Base-by-base conservation (phyloP, 139 green algal species). In the Micractinium sp. region DNA sequence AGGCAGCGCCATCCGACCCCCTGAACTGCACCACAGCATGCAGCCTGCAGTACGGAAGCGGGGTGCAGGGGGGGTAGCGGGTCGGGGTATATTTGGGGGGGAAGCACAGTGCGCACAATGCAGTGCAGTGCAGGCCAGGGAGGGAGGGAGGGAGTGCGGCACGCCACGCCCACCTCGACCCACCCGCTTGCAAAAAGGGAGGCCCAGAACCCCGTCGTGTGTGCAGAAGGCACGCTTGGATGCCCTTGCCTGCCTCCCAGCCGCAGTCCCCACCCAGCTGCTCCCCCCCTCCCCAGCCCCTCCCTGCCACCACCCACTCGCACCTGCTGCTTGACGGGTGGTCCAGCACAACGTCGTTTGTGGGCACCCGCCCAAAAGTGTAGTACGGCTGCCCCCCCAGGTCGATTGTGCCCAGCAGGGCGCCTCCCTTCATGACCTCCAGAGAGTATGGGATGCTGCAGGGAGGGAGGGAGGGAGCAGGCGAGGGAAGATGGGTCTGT, bases 11-110 rank as follows among this genome's bases (percentile, higher is more conserved):
- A 77, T 85, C 84, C 29, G 22, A n/a, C 16, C 80, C 86, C 20
- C 91, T 91, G 86, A 95, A 98, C 91, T 98, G 96, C 71, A 98
- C 63, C 82, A 96, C 93, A 0, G 91, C 93, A 35, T 95, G 93
- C 76, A 95, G 81, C 53, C 91, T 85, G 61, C 25, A 82, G 35
- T 19, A 27, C 3, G 35, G 31, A 29, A 4, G 71, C n/a, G 16
- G 71, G 25, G 71, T 2, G n/a, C 20, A 78, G 4, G 25, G 31
- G n/a, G 4, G 71, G 71, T 18, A 3, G 71, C 27, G 71, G 5
- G 31, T 38, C 31, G 3, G 36, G 19, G 14, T 3, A 82, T 33
- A 35, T 47, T 74, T 20, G 31, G 67, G 73, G 31, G 13, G 4
- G 9, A 79, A 47, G 73, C n/a, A 47, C 4, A 31, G 29, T 47